phyloP scores from a whole-genome alignment of 1,284 basidiomycete genomes.

The Papiliotrema flavescens region DNA sequence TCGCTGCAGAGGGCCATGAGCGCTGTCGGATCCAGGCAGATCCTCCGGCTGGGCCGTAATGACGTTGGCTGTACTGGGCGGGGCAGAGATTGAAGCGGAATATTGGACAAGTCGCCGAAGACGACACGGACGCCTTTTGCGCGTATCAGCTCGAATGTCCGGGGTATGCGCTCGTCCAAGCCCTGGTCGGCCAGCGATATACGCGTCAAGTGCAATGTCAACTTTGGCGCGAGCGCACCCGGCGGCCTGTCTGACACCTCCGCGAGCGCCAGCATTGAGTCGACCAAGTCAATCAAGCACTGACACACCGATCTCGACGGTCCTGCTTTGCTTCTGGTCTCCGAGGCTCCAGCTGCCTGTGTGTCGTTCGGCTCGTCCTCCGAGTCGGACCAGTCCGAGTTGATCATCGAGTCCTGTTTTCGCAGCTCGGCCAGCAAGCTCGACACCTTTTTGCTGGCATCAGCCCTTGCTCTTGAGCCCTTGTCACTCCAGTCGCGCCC shows the following conservation, averaged over 20 bases:
- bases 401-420: constrained; percentile 74
- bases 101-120: constrained; percentile 57
- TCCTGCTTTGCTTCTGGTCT: too few species aligned
- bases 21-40: constrained; percentile 76
- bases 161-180: constrained; percentile 55
- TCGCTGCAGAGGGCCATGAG: constrained; percentile 79
- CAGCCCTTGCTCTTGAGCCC: not conserved
- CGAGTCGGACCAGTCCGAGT: constrained; percentile 31
- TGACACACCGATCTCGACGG: not conserved
- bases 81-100: not conserved
- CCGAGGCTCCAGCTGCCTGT: not conserved
- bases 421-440: constrained; percentile 72
- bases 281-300: not conserved
- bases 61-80: not conserved
- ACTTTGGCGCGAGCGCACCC: constrained; percentile 30
- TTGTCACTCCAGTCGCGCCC: too few species aligned
- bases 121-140: constrained; percentile 58
- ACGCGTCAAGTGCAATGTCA: constrained; percentile 67
- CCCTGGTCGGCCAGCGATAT: constrained; percentile 50
- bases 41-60: constrained; percentile 54
- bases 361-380: constrained; percentile 22
- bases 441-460: constrained; percentile 61
- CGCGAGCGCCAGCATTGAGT: not conserved
- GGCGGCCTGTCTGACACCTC: constrained; percentile 15
- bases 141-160: constrained; percentile 58